Conservation (phyloP, 306 rosid genomes). For the Rosa chinensis region DNA sequence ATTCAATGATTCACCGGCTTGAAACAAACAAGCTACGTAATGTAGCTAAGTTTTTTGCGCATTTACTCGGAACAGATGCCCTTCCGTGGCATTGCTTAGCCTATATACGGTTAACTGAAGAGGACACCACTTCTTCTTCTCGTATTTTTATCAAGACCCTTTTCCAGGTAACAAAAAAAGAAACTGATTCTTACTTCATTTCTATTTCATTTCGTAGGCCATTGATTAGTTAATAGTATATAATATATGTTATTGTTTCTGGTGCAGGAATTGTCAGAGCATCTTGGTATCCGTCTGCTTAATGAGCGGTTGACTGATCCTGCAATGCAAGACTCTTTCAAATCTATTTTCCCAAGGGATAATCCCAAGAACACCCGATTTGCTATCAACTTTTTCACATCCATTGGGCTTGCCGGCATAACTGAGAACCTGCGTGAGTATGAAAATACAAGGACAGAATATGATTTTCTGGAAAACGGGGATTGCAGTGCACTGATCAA, state of each 20-base stretch:
- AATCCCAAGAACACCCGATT: conserved; percentile 91
- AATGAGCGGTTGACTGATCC: conserved; percentile 68
- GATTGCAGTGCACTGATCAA: too few relatives aligned
- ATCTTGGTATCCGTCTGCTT: conserved; percentile 65
- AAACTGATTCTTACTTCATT: background rate
- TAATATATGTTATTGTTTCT: conserved; percentile 24
- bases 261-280: conserved; percentile 86
- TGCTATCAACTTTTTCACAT: conserved; percentile 87
- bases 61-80: conserved; percentile 86
- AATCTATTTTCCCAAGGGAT: conserved; percentile 76
- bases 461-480: too few relatives aligned
- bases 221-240: background rate
- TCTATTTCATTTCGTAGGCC: conserved; percentile 5
- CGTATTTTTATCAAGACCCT: conserved; percentile 86
- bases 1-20: conserved; percentile 83
- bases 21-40: conserved; percentile 82
- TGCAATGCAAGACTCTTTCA: conserved; percentile 64
- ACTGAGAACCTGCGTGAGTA: conserved; percentile 87
- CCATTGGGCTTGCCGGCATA: conserved; percentile 93
- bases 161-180: conserved; percentile 58
- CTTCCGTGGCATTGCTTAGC: conserved; percentile 86
- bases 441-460: too few relatives aligned
- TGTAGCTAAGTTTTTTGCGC: conserved; percentile 85
- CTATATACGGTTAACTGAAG: conserved; percentile 80
- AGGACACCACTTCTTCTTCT: conserved; percentile 87